These are phyloP conservation scores for Blastocystis sp. DNA, from an alignment of 352 stramenopile genomes.

Conservation along the genomic window DNA sequence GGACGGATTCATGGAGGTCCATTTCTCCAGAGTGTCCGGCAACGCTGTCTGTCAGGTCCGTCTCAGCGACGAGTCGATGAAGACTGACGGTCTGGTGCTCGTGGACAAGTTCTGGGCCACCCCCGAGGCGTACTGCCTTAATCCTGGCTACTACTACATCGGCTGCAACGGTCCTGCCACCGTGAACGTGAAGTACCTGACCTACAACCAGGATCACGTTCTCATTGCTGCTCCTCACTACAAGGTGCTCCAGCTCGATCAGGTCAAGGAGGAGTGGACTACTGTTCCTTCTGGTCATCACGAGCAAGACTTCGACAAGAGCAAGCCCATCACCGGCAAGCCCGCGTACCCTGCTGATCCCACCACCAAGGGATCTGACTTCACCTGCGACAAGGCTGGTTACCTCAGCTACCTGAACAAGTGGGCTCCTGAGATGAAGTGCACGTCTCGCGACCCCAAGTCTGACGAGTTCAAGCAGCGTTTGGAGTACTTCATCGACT, in stretches of 20 bases:
- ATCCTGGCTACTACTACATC: constrained; percentile 35
- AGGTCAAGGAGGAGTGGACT: not conserved
- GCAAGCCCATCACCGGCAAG: constrained; percentile 13
- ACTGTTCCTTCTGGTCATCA: not conserved
- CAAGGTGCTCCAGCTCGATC: not conserved
- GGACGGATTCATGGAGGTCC: constrained; percentile 25
- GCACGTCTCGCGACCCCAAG: constrained; percentile 10
- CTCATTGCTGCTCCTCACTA: not conserved
- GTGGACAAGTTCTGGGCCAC: constrained; percentile 31
- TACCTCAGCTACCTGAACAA: constrained; percentile 29
- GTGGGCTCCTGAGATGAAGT: constrained; percentile 1
- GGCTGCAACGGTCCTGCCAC: constrained; percentile 19
- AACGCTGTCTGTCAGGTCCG: constrained; percentile 12
- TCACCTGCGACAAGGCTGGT: constrained; percentile 20
- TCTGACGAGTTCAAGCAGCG: constrained; percentile 28
- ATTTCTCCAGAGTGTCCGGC: not conserved
- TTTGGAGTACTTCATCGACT: constrained; percentile 7
- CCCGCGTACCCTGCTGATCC: not conserved
- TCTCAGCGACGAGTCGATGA: constrained; percentile 21
- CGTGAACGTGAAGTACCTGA: not conserved
- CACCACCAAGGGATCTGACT: not conserved
- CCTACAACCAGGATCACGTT: not conserved
- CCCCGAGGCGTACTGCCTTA: constrained; percentile 31
- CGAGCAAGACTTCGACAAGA: constrained; percentile 31
- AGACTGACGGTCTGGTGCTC: constrained; percentile 28